phyloP scores from a whole-genome alignment of 108 stramenopile species.

The Discostella pseudostelligera region DNA sequence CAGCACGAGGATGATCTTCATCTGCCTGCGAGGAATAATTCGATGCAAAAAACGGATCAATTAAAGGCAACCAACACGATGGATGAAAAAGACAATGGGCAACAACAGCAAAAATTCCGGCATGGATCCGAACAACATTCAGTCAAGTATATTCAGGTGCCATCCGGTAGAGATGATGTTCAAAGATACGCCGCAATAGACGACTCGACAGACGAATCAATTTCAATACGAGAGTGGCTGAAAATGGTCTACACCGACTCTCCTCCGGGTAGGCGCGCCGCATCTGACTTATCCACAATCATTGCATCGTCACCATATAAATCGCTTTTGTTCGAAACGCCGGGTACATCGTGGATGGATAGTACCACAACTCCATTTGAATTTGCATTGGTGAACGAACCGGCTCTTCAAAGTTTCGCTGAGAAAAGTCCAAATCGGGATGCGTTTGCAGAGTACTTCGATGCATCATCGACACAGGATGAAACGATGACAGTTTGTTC shows the following conservation, averaged over 20 bases:
- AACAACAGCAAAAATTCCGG: not conserved
- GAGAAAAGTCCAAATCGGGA: constrained; percentile 47
- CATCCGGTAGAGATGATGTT: constrained; percentile 22
- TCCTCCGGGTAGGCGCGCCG: constrained; percentile 13
- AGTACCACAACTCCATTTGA: constrained; percentile 46
- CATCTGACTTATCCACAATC: constrained; percentile 21
- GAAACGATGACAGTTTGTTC: constrained; percentile 22
- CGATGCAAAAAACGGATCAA: too few species aligned
- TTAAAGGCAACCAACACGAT: too few species aligned
- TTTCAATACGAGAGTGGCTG: constrained; percentile 43
- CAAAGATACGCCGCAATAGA: constrained; percentile 19
- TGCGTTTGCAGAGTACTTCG: constrained; percentile 54
- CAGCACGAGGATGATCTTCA: too few species aligned
- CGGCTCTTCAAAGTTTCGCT: constrained; percentile 49
- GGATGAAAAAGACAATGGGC: too few species aligned
- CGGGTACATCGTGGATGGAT: constrained; percentile 25
- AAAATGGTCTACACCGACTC: constrained; percentile 23
- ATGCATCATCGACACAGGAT: not conserved
- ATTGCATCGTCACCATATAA: constrained; percentile 38
- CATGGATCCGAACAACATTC: not conserved
- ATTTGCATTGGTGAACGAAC: constrained; percentile 63
- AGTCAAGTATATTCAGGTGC: constrained; percentile 33
- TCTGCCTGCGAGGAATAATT: too few species aligned
- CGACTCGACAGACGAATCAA: constrained; percentile 3
- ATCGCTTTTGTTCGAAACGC: constrained; percentile 39